phyloP scores from a whole-genome alignment of 2,329 filamentous ascomycete species.

The Ophiostoma pallidulum region DNA sequence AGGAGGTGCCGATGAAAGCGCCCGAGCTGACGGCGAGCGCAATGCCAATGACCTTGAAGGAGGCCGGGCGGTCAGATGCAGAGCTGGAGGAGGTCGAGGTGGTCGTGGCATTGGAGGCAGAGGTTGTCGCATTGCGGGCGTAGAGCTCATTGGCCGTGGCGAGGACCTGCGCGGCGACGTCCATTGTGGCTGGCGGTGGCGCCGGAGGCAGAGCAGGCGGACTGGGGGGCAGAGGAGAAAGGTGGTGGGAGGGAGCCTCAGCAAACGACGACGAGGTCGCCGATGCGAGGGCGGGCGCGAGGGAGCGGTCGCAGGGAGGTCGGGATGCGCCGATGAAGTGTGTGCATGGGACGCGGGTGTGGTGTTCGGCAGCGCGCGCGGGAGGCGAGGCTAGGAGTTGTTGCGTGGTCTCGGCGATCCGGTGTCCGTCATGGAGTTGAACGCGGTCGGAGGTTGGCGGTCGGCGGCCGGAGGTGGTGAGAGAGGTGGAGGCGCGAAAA shows the following conservation, averaged over 20 bases:
- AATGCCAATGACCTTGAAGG: slow-evolving; percentile 82
- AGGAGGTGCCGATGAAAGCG: slow-evolving; percentile 86
- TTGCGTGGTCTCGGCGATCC: no score
- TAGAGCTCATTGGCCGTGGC: slow-evolving; percentile 31
- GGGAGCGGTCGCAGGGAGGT: not conserved
- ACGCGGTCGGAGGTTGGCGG: no score
- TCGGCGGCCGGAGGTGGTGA: no score
- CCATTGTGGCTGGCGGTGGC: slow-evolving; percentile 19
- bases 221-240: not conserved
- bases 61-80: slow-evolving; percentile 30
- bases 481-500: no score
- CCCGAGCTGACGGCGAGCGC: slow-evolving; percentile 78
- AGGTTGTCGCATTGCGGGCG: slow-evolving; percentile 29
- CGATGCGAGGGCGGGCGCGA: slow-evolving; percentile 8
- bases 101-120: slow-evolving; percentile 11
- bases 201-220: not conserved
- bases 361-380: no score
- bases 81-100: slow-evolving; percentile 7
- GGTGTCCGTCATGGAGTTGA: no score
- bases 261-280: slow-evolving; percentile 9
- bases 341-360: not conserved
- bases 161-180: slow-evolving; percentile 21
- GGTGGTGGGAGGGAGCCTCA: slow-evolving; percentile 1
- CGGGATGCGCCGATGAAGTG: not conserved
- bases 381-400: no score